phyloP scores from a whole-genome alignment of 179 eudicot species.

The Heliamphora pulchella region DNA sequence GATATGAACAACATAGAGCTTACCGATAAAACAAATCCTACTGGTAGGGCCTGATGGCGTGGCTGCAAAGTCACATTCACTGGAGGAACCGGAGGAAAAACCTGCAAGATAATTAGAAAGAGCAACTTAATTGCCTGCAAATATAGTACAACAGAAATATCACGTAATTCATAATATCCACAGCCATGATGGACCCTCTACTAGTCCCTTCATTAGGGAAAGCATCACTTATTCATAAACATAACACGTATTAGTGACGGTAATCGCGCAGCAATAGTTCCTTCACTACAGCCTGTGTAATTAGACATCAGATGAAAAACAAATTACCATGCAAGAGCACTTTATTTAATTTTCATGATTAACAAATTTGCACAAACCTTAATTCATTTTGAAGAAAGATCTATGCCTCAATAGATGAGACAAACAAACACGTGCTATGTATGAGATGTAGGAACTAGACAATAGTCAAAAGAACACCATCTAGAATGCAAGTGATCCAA shows the following conservation, averaged over 20 bases:
- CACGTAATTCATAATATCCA: background rate
- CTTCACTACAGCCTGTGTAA: background rate
- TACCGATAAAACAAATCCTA: slow-evolving; percentile 70
- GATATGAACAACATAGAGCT: slow-evolving; percentile 13
- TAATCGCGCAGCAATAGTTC: background rate
- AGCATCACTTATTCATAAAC: background rate
- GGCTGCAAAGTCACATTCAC: slow-evolving; percentile 56
- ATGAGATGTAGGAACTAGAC: background rate
- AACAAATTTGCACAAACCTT: background rate
- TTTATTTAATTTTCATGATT: background rate
- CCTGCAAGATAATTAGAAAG: slow-evolving; percentile 35
- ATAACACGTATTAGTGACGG: background rate
- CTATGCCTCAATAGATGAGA: background rate
- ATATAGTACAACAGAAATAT: background rate
- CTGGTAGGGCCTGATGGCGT: slow-evolving; percentile 55
- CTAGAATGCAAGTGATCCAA: background rate
- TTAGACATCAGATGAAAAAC: background rate
- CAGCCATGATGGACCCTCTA: background rate
- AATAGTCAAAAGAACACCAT: background rate
- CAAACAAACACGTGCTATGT: background rate
- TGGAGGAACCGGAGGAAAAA: slow-evolving; percentile 73
- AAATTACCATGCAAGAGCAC: background rate
- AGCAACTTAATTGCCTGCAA: slow-evolving; percentile 1
- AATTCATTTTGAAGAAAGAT: background rate
- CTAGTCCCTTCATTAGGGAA: slow-evolving; percentile 3